Evolutionary conservation across 768 basidiomycete genomes (phyloP).

Genomic region (Pleurotus tuoliensis): DNA sequence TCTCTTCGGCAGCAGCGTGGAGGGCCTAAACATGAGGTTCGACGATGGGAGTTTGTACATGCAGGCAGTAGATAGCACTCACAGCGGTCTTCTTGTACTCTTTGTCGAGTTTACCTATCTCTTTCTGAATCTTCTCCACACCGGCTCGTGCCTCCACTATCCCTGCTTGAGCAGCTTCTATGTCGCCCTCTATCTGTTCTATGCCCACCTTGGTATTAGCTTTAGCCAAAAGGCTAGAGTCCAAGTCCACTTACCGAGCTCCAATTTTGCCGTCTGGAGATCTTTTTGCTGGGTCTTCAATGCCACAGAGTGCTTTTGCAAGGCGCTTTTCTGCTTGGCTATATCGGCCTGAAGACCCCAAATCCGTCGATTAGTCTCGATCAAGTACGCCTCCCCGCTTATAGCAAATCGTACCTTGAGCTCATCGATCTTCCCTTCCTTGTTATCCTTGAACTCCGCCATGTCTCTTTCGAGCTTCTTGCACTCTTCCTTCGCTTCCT

Average conservation of each 20-base stretch:
- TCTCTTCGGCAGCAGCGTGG: constrained; percentile 62
- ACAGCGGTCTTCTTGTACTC: constrained; percentile 48
- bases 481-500: constrained; percentile 69
- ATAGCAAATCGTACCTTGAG: constrained; percentile 60
- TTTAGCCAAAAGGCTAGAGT: constrained; percentile 1
- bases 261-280: constrained; percentile 79
- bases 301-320: constrained; percentile 76
- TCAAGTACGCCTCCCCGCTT: neutral
- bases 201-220: constrained; percentile 1
- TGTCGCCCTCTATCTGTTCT: constrained; percentile 84
- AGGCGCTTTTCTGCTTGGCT: constrained; percentile 69
- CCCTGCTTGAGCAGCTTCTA: constrained; percentile 45
- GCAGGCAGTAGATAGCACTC: constrained; percentile 5
- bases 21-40: neutral
- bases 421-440: constrained; percentile 93
- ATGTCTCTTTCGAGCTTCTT: constrained; percentile 94
- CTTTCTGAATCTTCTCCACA: constrained; percentile 52
- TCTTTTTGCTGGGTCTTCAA: constrained; percentile 91
- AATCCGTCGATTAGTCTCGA: neutral
- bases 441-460: constrained; percentile 98
- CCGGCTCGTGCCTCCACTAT: constrained; percentile 39
- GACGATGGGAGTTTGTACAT: neutral
- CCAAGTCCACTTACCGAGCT: constrained; percentile 60
- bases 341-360: constrained; percentile 59
- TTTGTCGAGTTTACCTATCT: constrained; percentile 55